A percentile compares a stretch with the other conserved stretches of the same genome.
phyloP scores from a whole-genome alignment of 768 basidiomycete species.

The Mycena galopus region DNA sequence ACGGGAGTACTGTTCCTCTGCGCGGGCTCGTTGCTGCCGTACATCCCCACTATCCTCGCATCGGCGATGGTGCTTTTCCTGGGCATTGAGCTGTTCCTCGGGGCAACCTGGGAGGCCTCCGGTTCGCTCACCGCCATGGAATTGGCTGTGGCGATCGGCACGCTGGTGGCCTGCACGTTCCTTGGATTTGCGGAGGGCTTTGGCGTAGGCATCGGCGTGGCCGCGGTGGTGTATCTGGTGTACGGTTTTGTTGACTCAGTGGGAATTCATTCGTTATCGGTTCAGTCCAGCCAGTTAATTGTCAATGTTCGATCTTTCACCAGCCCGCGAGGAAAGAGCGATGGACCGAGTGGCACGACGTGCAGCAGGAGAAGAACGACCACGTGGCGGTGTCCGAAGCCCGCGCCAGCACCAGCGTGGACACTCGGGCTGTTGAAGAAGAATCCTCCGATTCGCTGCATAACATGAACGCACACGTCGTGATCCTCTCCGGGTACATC shows the following conservation, averaged over 20 bases:
- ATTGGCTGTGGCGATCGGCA: conserved; percentile 37
- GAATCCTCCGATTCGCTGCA: conserved; percentile 15
- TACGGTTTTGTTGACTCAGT: conserved; percentile 43
- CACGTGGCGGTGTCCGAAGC: not conserved
- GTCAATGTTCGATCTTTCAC: no score
- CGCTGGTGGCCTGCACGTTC: conserved; percentile 39
- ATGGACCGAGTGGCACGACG: conserved; percentile 39
- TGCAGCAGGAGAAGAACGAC: conserved; percentile 2
- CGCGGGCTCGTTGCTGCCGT: conserved; percentile 36
- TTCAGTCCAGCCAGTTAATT: no score
- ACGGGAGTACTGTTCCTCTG: conserved; percentile 37
- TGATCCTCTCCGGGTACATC: conserved; percentile 18
- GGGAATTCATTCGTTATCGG: no score
- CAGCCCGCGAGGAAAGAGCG: conserved; percentile 33
- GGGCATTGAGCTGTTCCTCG: conserved; percentile 41
- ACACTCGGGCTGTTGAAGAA: no score
- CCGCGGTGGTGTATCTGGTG: conserved; percentile 35
- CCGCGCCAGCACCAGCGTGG: no score
- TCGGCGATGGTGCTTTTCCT: conserved; percentile 41
- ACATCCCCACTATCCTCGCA: conserved; percentile 41
- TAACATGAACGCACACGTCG: conserved; percentile 22
- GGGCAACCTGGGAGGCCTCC: conserved; percentile 40
- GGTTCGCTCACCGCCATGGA: conserved; percentile 36
- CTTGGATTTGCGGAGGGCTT: conserved; percentile 44
- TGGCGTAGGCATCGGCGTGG: conserved; percentile 40